Percentiles rank a stretch among this genome's conserved stretches.
These are phyloP conservation scores for Monilinia fructicola DNA, from an alignment of 2,329 filamentous ascomycete species.

Conservation along the genomic window DNA sequence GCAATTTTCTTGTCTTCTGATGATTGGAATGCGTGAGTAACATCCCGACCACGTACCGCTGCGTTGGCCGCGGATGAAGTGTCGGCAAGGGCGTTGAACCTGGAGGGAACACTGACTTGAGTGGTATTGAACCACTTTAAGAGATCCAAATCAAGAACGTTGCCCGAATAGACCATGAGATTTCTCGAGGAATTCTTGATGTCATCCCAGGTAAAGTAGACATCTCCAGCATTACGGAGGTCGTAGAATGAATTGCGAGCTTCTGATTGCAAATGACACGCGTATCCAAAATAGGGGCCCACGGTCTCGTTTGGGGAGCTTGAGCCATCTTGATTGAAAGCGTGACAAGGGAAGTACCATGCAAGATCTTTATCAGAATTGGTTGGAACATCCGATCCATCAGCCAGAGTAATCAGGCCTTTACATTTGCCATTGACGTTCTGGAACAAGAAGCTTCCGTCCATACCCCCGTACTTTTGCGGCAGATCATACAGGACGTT, in stretches of 20 bases:
- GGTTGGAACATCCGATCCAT: constrained; percentile 75
- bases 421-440: constrained; percentile 98
- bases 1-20: constrained; percentile 76
- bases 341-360: constrained; percentile 95
- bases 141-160: constrained; percentile 86
- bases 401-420: constrained; percentile 72
- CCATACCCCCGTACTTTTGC: constrained; percentile 78
- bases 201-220: constrained; percentile 96
- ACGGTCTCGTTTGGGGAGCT: constrained; percentile 70
- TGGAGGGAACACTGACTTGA: constrained; percentile 71
- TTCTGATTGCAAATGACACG: constrained; percentile 75
- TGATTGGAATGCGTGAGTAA: constrained; percentile 84
- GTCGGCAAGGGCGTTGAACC: constrained; percentile 77
- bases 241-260: constrained; percentile 75
- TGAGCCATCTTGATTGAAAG: constrained; percentile 93
- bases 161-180: constrained; percentile 89
- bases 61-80: constrained; percentile 59
- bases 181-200: constrained; percentile 86
- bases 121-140: constrained; percentile 85
- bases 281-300: constrained; percentile 78
- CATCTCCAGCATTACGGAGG: constrained; percentile 71
- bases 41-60: constrained; percentile 76
- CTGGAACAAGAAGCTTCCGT: constrained; percentile 96
- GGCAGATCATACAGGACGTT: constrained; percentile 89
- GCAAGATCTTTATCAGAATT: constrained; percentile 72